Base-by-base conservation (phyloP, 176 grass and related monocot genomes). In the Eragrostis curvula region DNA sequence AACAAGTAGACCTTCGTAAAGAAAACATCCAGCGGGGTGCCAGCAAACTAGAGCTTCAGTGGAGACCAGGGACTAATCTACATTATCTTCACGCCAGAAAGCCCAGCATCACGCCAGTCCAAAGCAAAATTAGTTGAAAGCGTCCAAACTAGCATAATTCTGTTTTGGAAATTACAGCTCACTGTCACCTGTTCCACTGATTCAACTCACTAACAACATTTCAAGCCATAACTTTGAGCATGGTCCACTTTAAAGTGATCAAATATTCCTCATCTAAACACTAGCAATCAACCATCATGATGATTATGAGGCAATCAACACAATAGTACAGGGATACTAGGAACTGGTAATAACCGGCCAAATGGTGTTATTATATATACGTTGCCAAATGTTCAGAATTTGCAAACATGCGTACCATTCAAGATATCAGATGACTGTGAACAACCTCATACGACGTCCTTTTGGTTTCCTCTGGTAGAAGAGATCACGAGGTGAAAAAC, bases 101-200 rank as follows among this genome's bases (percentile, higher is more conserved):
- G 51, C 71, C 45, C 77, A 12, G 16, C 70, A 61, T 32, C 70
- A 85, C 75, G 62, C 77, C 30, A 44, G 63, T 52, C 61, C 50
- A 80, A 80, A 62, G 81, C 59, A 68, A 73, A 64, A 60, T 74
- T 90, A 21, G 3, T 73, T 78, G 28, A 27, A 78, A 90, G 79
- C 43, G 48, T 82, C 66, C 83, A 82, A 79, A 73, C 30, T 29
- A 18, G 73, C 23, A 78, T 87, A 84, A 68, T 79, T 86, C 16
- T 68, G 32, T 8, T 68, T 50, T 8, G 68, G 60, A 86, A 86
- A 90, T 1, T 29, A 17, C 76, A 30, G 72, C 17, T 60, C 78
- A 23, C 16, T 52, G 51, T 74, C 36, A 69, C 74, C 88, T 69
- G 80, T 87, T 68, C 84, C 88, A 87, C 52, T 61, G 67, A 83